Percentiles rank a stretch among this genome's conserved stretches.
These are phyloP conservation scores for Microcos paniculata DNA, from an alignment of 345 rosid genomes.

Conservation along the genomic window DNA sequence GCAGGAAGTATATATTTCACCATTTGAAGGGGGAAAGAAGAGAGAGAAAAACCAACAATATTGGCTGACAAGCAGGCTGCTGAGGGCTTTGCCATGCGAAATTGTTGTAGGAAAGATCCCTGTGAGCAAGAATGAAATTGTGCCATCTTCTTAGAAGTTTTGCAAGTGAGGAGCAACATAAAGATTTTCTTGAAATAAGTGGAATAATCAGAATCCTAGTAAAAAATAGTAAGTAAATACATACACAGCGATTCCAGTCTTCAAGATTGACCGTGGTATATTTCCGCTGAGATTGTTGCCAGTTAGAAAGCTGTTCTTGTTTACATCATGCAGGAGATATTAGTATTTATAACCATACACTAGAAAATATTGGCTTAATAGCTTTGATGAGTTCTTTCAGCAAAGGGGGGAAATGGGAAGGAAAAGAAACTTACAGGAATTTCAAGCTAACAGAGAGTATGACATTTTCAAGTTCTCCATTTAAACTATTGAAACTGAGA, in stretches of 20 bases:
- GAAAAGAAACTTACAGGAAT: slow-evolving; percentile 13
- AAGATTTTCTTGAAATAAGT: neutral
- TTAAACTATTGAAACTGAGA: slow-evolving; percentile 30
- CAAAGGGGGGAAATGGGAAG: neutral
- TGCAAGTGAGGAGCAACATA: neutral
- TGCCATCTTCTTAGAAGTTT: neutral
- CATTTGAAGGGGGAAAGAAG: neutral
- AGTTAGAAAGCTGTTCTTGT: slow-evolving; percentile 23
- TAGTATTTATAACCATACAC: neutral
- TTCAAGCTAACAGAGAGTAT: neutral
- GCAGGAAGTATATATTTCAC: neutral
- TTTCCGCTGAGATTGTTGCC: slow-evolving; percentile 28
- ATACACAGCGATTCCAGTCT: slow-evolving; percentile 29
- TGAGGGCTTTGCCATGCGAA: slow-evolving; percentile 50
- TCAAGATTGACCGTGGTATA: slow-evolving; percentile 28
- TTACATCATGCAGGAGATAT: neutral
- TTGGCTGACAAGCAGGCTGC: slow-evolving; percentile 21
- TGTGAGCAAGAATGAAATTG: slow-evolving; percentile 28
- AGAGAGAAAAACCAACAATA: neutral
- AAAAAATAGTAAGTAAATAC: too few relatives aligned
- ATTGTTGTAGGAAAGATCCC: slow-evolving; percentile 80
- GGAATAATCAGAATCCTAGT: neutral
- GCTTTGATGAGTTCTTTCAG: neutral
- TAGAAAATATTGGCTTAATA: neutral
- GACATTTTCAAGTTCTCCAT: slow-evolving; percentile 19